phyloP scores from a whole-genome alignment of 2,329 filamentous ascomycete genomes.

The Zymoseptoria brevis region DNA sequence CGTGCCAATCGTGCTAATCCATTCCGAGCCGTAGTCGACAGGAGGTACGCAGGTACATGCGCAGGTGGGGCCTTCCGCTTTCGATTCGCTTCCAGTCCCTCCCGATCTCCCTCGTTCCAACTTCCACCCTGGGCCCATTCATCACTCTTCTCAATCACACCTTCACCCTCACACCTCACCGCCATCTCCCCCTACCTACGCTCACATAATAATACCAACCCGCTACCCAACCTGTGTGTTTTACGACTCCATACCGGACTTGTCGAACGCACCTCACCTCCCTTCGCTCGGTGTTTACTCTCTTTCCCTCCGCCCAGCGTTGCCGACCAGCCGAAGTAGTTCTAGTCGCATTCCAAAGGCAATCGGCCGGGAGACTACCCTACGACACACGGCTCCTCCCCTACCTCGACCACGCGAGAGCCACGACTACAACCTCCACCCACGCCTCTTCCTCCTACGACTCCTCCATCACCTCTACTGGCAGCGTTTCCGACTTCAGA shows the following conservation, averaged over 20 bases:
- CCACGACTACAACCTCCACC: not conserved
- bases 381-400: not conserved
- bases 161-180: not conserved
- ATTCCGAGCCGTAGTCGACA: too few relatives aligned
- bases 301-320: not conserved
- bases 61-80: not conserved
- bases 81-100: not conserved
- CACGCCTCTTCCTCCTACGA: slow-evolving; percentile 2
- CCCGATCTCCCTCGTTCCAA: not conserved
- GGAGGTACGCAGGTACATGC: not conserved
- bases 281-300: too few relatives aligned
- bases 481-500: slow-evolving; percentile 4
- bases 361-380: not conserved
- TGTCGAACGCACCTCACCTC: not conserved
- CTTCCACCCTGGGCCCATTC: not conserved
- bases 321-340: not conserved
- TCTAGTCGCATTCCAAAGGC: not conserved
- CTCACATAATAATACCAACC: not conserved
- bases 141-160: not conserved
- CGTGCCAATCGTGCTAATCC: too few relatives aligned
- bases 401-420: not conserved
- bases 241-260: not conserved
- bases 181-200: not conserved
- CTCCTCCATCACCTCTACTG: not conserved
- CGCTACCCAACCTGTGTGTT: not conserved